A percentile compares a stretch with the other conserved stretches of the same genome.
Evolutionary conservation across 768 basidiomycete genomes (phyloP).

Genomic region (Scleroderma bovista): DNA sequence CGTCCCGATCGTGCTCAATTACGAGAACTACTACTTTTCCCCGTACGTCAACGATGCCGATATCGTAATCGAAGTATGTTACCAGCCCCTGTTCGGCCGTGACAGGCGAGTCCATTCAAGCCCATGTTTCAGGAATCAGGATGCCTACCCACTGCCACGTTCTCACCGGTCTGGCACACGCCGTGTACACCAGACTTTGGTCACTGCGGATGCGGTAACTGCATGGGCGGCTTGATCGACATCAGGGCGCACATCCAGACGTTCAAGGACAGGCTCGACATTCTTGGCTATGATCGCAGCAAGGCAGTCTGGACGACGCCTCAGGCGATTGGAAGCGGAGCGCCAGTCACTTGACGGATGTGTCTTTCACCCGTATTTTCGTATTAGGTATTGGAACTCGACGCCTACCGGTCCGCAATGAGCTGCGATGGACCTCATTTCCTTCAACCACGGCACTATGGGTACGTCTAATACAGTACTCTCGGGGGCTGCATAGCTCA

Average conservation of each 20-base stretch:
- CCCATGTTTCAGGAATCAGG: slow-evolving; percentile 3
- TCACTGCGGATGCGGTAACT: slow-evolving; percentile 70
- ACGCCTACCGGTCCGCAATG: slow-evolving; percentile 26
- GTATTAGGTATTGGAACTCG: slow-evolving; percentile 23
- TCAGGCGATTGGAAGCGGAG: slow-evolving; percentile 64
- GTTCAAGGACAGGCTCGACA: slow-evolving; percentile 51
- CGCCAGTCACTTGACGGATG: slow-evolving; percentile 19
- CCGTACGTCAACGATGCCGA: slow-evolving; percentile 60
- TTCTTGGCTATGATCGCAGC: slow-evolving; percentile 58
- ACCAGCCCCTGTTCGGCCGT: slow-evolving; percentile 31
- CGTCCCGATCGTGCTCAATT: slow-evolving; percentile 49
- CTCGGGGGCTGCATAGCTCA: not conserved
- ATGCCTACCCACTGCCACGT: slow-evolving; percentile 40
- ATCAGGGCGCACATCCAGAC: slow-evolving; percentile 62
- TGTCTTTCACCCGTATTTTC: not conserved
- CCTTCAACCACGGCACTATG: slow-evolving; percentile 24
- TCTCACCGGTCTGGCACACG: slow-evolving; percentile 54
- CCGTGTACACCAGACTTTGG: slow-evolving; percentile 60
- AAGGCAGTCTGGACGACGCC: slow-evolving; percentile 76
- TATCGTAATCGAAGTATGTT: slow-evolving; percentile 63
- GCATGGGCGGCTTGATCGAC: slow-evolving; percentile 58
- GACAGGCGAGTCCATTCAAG: not conserved
- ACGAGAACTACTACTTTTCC: slow-evolving; percentile 56
- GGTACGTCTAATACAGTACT: slow-evolving; percentile 14
- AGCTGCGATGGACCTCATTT: slow-evolving; percentile 18